These are phyloP conservation scores for Rubus idaeus DNA, from an alignment of 306 rosid species.

Conservation along the genomic window DNA sequence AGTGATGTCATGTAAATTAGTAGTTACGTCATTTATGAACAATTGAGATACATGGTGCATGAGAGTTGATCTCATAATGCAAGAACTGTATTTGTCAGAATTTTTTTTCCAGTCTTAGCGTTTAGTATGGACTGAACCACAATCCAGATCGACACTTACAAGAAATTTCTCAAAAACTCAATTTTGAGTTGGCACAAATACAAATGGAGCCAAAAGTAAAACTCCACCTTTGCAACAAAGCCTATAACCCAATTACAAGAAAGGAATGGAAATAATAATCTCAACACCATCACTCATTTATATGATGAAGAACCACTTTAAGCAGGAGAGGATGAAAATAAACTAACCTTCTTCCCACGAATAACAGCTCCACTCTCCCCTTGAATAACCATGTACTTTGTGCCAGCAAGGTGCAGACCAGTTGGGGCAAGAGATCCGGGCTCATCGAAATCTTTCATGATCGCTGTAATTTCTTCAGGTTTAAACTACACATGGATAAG, in stretches of 20 bases:
- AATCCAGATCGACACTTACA: background rate
- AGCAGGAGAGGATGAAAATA: background rate
- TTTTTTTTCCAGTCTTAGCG: background rate
- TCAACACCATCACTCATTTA: background rate
- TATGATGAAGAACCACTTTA: background rate
- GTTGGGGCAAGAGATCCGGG: constrained; percentile 88
- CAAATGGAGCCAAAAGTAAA: background rate
- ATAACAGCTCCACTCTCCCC: constrained; percentile 78
- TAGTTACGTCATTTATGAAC: background rate
- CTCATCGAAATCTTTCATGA: constrained; percentile 56
- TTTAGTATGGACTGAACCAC: background rate
- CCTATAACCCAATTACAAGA: background rate
- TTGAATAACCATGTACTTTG: constrained; percentile 85
- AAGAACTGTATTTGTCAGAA: background rate
- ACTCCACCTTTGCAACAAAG: background rate
- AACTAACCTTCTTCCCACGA: constrained; percentile 80
- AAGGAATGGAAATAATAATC: background rate
- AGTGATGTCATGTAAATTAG: background rate
- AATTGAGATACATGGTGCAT: background rate
- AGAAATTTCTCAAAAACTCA: background rate
- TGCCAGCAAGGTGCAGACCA: constrained; percentile 65
- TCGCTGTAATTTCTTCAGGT: constrained; percentile 58
- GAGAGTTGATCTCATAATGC: background rate
- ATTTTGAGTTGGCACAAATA: background rate
- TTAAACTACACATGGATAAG: constrained; percentile 41